Evolutionary conservation across 2,329 filamentous ascomycete genomes (phyloP).

Genomic region (Blastomyces parvus): DNA sequence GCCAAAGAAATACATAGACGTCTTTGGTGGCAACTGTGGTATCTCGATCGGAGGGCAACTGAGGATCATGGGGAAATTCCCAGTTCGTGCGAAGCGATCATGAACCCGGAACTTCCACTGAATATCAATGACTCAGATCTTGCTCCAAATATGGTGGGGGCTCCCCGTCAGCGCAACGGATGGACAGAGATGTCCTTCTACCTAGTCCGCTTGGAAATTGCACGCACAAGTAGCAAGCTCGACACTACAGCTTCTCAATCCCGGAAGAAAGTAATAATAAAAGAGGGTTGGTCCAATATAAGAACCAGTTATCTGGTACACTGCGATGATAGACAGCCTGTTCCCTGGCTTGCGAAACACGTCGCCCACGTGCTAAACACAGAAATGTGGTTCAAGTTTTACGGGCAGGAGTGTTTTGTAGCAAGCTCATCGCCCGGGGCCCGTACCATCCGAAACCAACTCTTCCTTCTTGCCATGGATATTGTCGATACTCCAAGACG

Average conservation of each 20-base stretch:
- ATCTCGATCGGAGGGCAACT: conserved; percentile 32
- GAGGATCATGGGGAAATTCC: conserved; percentile 32
- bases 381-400: conserved; percentile 63
- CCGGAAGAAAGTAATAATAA: conserved; percentile 31
- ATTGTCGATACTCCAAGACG: conserved; percentile 46
- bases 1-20: conserved; percentile 36
- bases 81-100: conserved; percentile 21
- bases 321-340: conserved; percentile 34
- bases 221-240: conserved; percentile 22
- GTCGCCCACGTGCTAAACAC: conserved; percentile 59
- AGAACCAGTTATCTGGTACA: conserved; percentile 42
- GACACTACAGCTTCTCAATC: conserved; percentile 11
- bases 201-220: conserved; percentile 41
- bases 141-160: conserved; percentile 32
- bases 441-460: conserved; percentile 51
- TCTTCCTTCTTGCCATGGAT: conserved; percentile 59
- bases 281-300: conserved; percentile 39
- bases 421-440: conserved; percentile 10
- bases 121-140: conserved; percentile 39
- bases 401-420: conserved; percentile 52
- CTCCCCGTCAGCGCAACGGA: conserved; percentile 35
- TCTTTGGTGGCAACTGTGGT: conserved; percentile 33
- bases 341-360: conserved; percentile 56
- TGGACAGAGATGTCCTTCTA: conserved; percentile 41
- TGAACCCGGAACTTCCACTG: conserved; percentile 31